phyloP scores from a whole-genome alignment of 306 rosid genomes.

The Medicago truncatula region MtrunA17r5.0-ANR NC_053042.1:46546501-46547000 shows the following conservation, averaged over 20 bases:
- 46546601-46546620: constrained; percentile 27
- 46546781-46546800: constrained; percentile 23
- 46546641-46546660: constrained; percentile 72
- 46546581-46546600: constrained; percentile 29
- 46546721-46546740: constrained; percentile 60
- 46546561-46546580: constrained; percentile 37
- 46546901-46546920: constrained; percentile 16
- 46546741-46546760: neutral
- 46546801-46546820: constrained; percentile 11
- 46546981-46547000: no score
- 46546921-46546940: neutral
- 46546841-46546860: constrained; percentile 22
- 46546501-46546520: constrained; percentile 2
- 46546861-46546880: constrained; percentile 12
- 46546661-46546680: constrained; percentile 77
- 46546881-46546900: constrained; percentile 13
- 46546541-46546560: constrained; percentile 31
- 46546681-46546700: constrained; percentile 89
- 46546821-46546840: constrained; percentile 12
- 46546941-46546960: neutral
- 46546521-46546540: constrained; percentile 32
- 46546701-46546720: constrained; percentile 99
- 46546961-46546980: neutral
- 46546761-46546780: constrained; percentile 10
- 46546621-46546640: constrained; percentile 32